A percentile compares a stretch with the other conserved stretches of the same genome.
Conservation (phyloP, 2,329 filamentous ascomycete genomes). For the Magnaporthiopsis rhizophila region DNA sequence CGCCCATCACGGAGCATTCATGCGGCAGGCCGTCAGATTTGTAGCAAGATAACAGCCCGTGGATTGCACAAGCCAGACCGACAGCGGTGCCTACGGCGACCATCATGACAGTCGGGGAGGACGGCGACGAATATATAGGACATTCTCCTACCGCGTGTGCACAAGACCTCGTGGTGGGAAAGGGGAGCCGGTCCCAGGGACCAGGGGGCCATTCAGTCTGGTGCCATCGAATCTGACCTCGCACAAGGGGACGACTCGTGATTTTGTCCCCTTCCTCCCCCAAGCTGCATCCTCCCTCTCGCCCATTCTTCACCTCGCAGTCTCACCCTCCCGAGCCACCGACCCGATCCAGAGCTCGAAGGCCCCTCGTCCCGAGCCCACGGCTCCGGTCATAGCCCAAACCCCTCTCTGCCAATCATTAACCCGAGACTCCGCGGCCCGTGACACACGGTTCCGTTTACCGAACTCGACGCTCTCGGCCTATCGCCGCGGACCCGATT, state of each 20-base stretch:
- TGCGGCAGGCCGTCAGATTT: background rate
- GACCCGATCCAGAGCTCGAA: background rate
- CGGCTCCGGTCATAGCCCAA: slow-evolving; percentile 10
- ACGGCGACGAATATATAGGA: background rate
- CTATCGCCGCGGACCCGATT: background rate
- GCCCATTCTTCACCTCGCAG: background rate
- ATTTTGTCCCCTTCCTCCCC: background rate
- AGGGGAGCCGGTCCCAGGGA: background rate
- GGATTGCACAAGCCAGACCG: background rate
- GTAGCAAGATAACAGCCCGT: background rate
- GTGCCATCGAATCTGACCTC: too few species aligned
- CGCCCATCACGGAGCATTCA: background rate
- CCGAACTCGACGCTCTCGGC: background rate
- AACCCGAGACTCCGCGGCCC: slow-evolving; percentile 30
- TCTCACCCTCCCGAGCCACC: background rate
- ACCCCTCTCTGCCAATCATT: slow-evolving; percentile 35
- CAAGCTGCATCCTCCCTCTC: background rate
- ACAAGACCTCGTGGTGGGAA: background rate
- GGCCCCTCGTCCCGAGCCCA: background rate
- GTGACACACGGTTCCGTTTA: background rate
- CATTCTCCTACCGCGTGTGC: background rate
- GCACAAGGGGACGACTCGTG: background rate
- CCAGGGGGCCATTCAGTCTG: too few species aligned
- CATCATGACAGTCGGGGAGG: background rate
- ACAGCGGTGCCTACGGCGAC: background rate